phyloP scores from a whole-genome alignment of 1,284 basidiomycete genomes.

The Austroboletus novae-zelandiae region DNA sequence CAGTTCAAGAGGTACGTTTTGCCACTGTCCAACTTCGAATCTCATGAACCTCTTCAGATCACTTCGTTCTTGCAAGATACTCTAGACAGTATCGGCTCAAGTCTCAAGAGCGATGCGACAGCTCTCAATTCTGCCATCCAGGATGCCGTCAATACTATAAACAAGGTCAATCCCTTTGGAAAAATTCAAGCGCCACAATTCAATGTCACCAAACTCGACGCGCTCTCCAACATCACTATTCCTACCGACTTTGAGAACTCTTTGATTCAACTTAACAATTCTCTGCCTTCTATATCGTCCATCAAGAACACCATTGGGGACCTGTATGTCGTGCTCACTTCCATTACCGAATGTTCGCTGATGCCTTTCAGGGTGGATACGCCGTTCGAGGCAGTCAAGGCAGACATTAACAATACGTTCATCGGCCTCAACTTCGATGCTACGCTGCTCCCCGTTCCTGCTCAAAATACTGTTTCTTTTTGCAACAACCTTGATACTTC shows the following conservation, averaged over 20 bases:
- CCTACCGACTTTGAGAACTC: conserved; percentile 77
- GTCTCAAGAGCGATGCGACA: conserved; percentile 71
- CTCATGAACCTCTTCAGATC: conserved; percentile 48
- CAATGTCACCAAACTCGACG: conserved; percentile 65
- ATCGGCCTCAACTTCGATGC: conserved; percentile 66
- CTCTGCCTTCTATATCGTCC: conserved; percentile 78
- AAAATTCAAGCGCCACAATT: conserved; percentile 70
- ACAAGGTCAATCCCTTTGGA: conserved; percentile 68
- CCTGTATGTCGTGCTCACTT: conserved; percentile 50
- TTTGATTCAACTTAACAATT: conserved; percentile 73
- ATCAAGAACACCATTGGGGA: conserved; percentile 71
- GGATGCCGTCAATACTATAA: conserved; percentile 61
- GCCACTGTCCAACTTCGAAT: neutral
- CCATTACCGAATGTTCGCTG: conserved; percentile 8
- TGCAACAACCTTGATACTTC: conserved; percentile 78
- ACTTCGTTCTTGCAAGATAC: conserved; percentile 64
- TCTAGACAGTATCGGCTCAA: conserved; percentile 56
- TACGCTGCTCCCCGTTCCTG: conserved; percentile 71
- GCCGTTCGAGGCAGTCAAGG: conserved; percentile 83
- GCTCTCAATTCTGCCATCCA: conserved; percentile 71
- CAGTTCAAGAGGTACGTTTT: conserved; percentile 70
- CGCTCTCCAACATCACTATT: conserved; percentile 77
- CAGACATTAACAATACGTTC: conserved; percentile 86
- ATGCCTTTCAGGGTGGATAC: conserved; percentile 60
- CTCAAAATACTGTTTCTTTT: conserved; percentile 61